These are phyloP conservation scores for Cavenderia fasciculata DNA, from an alignment of 78 protist species.

Conservation along the genomic window DNA sequence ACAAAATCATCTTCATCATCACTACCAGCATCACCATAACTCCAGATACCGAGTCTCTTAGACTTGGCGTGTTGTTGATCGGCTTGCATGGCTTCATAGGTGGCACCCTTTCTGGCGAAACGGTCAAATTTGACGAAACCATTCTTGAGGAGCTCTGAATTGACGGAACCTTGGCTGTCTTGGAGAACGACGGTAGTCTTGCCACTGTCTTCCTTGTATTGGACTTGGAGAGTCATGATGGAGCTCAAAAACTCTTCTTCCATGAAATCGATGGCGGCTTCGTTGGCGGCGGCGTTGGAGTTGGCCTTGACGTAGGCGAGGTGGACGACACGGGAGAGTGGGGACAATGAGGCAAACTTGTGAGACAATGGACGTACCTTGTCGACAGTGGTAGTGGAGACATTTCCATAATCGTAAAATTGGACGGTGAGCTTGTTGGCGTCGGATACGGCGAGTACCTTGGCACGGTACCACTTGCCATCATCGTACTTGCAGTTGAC, in stretches of 20 bases:
- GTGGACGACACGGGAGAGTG: neutral
- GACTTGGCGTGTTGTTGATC: constrained; percentile 49
- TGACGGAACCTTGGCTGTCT: constrained; percentile 42
- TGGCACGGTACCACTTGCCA: constrained; percentile 58
- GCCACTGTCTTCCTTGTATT: constrained; percentile 15
- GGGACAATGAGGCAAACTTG: neutral
- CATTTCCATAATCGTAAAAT: constrained; percentile 45
- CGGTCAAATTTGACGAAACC: constrained; percentile 69
- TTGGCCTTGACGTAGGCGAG: constrained; percentile 19
- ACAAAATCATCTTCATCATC: constrained; percentile 74
- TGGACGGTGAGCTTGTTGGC: neutral
- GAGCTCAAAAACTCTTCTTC: constrained; percentile 18
- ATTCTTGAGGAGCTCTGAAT: constrained; percentile 47
- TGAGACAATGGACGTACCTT: neutral
- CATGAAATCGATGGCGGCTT: constrained; percentile 59
- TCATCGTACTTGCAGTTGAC: constrained; percentile 16
- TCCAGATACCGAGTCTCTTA: constrained; percentile 53
- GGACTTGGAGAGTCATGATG: constrained; percentile 4
- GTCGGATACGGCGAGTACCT: neutral
- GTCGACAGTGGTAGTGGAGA: neutral
- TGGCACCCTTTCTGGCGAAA: neutral
- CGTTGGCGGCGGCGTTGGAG: neutral
- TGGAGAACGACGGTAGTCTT: neutral
- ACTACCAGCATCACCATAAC: constrained; percentile 49
- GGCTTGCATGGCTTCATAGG: neutral